Conservation (phyloP, 1,284 basidiomycete genomes). For the Kalmanozyma brasiliensis region DNA sequence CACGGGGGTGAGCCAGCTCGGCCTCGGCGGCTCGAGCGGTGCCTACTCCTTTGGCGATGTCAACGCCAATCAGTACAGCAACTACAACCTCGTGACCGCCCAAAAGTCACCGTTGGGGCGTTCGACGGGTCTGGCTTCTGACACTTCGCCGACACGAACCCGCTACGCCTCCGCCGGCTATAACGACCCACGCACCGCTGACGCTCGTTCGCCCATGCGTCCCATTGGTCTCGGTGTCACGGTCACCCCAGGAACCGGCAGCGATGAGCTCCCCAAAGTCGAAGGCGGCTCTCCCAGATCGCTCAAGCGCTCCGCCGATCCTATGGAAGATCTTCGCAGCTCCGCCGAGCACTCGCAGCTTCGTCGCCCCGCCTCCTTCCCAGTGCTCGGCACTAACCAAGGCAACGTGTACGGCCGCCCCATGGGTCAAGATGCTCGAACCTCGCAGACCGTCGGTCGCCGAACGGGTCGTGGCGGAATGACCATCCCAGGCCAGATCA, state of each 20-base stretch:
- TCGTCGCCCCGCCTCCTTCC: slow-evolving; percentile 45
- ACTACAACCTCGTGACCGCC: slow-evolving; percentile 42
- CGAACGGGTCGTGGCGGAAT: slow-evolving; percentile 34
- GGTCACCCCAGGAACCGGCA: slow-evolving; percentile 20
- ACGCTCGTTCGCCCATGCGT: slow-evolving; percentile 29
- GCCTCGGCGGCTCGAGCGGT: slow-evolving; percentile 22
- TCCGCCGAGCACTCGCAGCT: slow-evolving; percentile 37
- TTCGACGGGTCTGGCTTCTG: slow-evolving; percentile 17
- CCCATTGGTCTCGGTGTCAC: slow-evolving; percentile 40
- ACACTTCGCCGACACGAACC: slow-evolving; percentile 37
- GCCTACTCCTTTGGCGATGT: slow-evolving; percentile 36
- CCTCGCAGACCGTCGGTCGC: slow-evolving; percentile 29
- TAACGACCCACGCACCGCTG: slow-evolving; percentile 24
- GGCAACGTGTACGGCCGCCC: slow-evolving; percentile 34
- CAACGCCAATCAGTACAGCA: slow-evolving; percentile 36
- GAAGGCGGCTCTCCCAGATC: slow-evolving; percentile 39
- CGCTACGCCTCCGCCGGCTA: slow-evolving; percentile 44
- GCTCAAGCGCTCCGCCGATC: slow-evolving; percentile 49
- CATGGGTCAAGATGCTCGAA: slow-evolving; percentile 31
- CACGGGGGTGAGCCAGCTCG: slow-evolving; percentile 37
- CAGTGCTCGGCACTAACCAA: slow-evolving; percentile 32
- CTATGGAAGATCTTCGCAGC: slow-evolving; percentile 33
- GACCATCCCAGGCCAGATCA: slow-evolving; percentile 27
- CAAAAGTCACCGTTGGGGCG: slow-evolving; percentile 36
- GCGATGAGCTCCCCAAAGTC: slow-evolving; percentile 29